phyloP scores from a whole-genome alignment of 139 green algal genomes.

The Tetraselmis striata region DNA sequence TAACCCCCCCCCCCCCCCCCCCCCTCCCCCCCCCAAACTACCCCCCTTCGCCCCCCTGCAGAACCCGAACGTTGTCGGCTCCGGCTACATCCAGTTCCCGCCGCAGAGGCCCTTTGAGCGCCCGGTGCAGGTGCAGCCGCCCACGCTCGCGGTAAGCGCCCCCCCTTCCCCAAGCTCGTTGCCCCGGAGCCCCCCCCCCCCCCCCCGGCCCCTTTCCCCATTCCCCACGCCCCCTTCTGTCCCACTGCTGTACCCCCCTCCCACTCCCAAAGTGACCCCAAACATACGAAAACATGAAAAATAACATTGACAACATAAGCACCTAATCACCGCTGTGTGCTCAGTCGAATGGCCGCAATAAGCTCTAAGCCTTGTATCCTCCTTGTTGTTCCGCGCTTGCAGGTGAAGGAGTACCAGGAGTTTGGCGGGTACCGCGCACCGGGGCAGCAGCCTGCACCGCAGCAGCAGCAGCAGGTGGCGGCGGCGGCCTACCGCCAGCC shows the following conservation, averaged over 20 bases:
- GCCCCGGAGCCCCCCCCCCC: neutral
- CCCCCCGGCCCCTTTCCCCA: neutral
- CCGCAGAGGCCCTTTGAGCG: conserved; percentile 36
- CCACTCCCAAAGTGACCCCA: no score
- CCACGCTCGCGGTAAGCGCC: conserved; percentile 22
- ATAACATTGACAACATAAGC: no score
- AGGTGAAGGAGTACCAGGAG: neutral
- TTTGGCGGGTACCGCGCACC: neutral
- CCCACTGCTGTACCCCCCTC: neutral
- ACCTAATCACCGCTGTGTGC: no score
- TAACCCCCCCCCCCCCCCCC: no score
- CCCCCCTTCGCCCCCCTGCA: no score
- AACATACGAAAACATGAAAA: no score
- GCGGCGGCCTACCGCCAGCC: neutral
- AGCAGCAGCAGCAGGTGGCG: neutral
- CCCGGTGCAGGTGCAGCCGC: conserved; percentile 30
- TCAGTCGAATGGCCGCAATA: neutral
- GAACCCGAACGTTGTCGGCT: conserved; percentile 37
- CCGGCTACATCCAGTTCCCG: conserved; percentile 44
- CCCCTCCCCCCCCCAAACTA: no score
- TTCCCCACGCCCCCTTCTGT: neutral
- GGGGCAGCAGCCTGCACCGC: neutral
- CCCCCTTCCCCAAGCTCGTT: neutral
- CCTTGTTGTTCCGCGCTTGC: neutral
- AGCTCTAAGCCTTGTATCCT: neutral